phyloP scores from a whole-genome alignment of 495 filamentous ascomycete genomes.

The Penicillium antarcticum region DNA sequence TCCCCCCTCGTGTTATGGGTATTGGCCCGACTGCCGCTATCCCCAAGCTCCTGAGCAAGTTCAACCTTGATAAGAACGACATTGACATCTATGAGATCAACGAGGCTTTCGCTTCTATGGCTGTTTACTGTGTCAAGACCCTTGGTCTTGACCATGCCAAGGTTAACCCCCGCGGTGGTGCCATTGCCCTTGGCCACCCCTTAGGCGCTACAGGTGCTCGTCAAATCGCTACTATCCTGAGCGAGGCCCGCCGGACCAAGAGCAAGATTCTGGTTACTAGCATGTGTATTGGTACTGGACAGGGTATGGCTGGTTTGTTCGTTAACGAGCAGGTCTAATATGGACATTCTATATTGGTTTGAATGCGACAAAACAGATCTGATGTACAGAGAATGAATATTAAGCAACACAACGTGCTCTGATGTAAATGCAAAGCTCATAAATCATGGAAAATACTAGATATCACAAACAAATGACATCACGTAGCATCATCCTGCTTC shows the following conservation, averaged over 20 bases:
- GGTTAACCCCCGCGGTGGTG: constrained; percentile 85
- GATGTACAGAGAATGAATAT: not conserved
- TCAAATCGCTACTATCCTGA: constrained; percentile 81
- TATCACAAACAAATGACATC: constrained; percentile 2
- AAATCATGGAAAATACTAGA: not conserved
- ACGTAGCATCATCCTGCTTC: constrained; percentile 25
- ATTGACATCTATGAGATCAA: constrained; percentile 92
- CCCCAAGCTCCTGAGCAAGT: constrained; percentile 84
- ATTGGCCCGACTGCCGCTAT: constrained; percentile 93
- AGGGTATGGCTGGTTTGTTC: constrained; percentile 84
- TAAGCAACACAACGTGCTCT: not conserved
- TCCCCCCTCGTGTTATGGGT: constrained; percentile 93
- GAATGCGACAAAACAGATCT: not conserved
- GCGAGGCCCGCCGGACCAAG: constrained; percentile 72
- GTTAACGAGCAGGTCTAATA: constrained; percentile 67
- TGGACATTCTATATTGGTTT: not conserved
- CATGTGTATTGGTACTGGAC: constrained; percentile 84
- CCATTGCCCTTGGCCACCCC: constrained; percentile 77
- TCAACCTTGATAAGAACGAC: constrained; percentile 74
- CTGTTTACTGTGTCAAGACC: constrained; percentile 81
- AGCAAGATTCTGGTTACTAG: constrained; percentile 81
- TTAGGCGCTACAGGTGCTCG: constrained; percentile 76
- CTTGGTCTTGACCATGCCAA: constrained; percentile 77
- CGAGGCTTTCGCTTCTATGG: constrained; percentile 97
- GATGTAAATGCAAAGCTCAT: not conserved